Evolutionary conservation across 2,329 filamentous ascomycete species (phyloP), one percentile per base, ranked within the genome.

Genomic region (Colletotrichum limetticola): DNA sequence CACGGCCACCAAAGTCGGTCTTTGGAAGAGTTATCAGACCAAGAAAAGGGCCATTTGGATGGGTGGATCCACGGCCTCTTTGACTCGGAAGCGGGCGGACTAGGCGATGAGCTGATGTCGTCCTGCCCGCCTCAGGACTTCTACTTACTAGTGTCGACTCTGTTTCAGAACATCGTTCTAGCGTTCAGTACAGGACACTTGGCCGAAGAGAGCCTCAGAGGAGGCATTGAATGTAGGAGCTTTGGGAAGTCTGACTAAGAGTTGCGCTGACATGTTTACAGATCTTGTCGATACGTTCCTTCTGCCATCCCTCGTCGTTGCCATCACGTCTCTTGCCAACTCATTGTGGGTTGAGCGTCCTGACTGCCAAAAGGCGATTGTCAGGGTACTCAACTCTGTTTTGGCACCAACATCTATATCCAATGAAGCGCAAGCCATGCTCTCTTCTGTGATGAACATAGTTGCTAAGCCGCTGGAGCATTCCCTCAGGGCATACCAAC

Each of bases 121-220:
- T 93, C 93, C 1, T 97, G 94, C 77, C 91, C 92, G 1, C 94
- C 94, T 1, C 94, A 95, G 78, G 91, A 95, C 52, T 97, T 97
- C 79, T 96, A 96, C 77, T 84, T 94, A 22, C 86, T 97, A 4
- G 91, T 95, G 16, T 93, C 94, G 1, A 92, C 93, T 0, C 83
- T 97, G 0, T 95, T 96, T 79, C 89, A 92, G 76, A 92, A 95
- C 76, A 94, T 93, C 55, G 89, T 95, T 0, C 84, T 93, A 46
- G 94, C 93, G 1, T 91, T 91, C 76, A 89, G 89, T n/a, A 87
- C 87, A 1, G 91, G 91, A 6, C 86, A 90, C 53, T 82, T 97
- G 5, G 88, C 88, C 1, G 89, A 94, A 57, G 92, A 95, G 52
- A 90, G 87, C 46, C 86, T 97, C 0, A 94, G 93, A 79, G 89